These are phyloP conservation scores for Exobasidium cylindrosporum DNA, from an alignment of 1,284 basidiomycete genomes.

Conservation along the genomic window DNA sequence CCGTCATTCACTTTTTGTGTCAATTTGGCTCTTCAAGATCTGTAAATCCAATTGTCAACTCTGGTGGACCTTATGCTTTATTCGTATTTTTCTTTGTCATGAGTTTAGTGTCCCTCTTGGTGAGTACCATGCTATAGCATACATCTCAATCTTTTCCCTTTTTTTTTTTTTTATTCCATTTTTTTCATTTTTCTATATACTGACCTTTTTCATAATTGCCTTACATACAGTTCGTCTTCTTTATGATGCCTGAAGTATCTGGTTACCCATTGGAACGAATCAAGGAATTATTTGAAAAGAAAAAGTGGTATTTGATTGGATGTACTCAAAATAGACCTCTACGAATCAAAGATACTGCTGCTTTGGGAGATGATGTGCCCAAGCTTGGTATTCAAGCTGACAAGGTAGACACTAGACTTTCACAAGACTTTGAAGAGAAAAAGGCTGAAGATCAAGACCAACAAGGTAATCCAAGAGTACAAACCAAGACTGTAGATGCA, in stretches of 20 bases:
- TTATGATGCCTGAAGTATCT: conserved; percentile 35
- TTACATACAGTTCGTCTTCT: conserved; percentile 36
- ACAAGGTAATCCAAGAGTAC: too few relatives aligned
- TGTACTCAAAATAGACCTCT: conserved; percentile 25
- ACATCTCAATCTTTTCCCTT: background rate
- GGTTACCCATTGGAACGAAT: conserved; percentile 35
- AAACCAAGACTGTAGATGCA: conserved; percentile 3
- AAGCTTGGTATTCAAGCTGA: conserved; percentile 12
- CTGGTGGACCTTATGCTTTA: conserved; percentile 24
- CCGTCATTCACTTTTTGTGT: conserved; percentile 33
- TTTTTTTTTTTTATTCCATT: background rate
- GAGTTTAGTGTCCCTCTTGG: conserved; percentile 18
- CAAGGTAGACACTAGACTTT: background rate
- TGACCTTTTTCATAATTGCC: too few relatives aligned
- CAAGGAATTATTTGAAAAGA: conserved; percentile 30
- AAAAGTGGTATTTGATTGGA: conserved; percentile 35
- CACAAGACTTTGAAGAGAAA: conserved; percentile 2
- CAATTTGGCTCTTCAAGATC: conserved; percentile 35
- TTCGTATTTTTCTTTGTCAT: conserved; percentile 38
- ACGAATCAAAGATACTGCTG: conserved; percentile 12
- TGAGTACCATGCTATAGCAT: background rate
- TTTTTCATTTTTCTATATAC: background rate
- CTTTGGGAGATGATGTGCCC: conserved; percentile 14
- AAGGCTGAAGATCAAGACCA: conserved; percentile 1
- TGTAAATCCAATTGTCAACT: conserved; percentile 31